A percentile compares a stretch with the other conserved stretches of the same genome.
Conservation (phyloP, 345 rosid species). For the Citrus cavaleriei region DNA sequence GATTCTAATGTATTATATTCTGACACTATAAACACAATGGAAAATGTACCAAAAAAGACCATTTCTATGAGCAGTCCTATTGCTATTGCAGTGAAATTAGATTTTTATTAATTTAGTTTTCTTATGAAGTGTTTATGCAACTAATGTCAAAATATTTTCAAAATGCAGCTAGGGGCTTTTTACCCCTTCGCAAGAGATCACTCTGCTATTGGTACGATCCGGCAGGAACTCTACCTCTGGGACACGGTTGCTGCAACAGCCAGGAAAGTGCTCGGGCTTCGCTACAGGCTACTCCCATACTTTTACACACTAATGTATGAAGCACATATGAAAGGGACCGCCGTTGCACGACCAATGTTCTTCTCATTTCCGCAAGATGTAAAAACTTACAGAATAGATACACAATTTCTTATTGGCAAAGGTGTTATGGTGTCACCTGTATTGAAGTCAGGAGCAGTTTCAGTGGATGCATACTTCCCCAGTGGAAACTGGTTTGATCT, state of each 20-base stretch:
- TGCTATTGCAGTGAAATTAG: neutral
- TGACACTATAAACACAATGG: neutral
- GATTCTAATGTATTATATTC: too few relatives aligned
- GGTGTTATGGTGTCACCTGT: neutral
- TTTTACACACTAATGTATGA: conserved; percentile 27
- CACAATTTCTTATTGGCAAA: neutral
- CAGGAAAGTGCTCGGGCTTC: neutral
- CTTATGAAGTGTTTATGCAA: neutral
- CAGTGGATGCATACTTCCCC: neutral
- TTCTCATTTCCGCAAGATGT: neutral
- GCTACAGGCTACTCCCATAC: neutral
- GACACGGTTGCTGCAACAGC: neutral
- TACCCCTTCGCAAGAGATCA: conserved; percentile 4
- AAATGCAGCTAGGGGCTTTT: neutral
- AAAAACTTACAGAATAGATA: neutral
- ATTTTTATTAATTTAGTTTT: neutral
- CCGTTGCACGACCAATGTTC: neutral
- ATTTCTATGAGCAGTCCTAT: neutral
- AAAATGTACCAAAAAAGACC: neutral
- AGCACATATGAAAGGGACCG: conserved; percentile 18
- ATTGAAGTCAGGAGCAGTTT: neutral
- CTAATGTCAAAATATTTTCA: neutral
- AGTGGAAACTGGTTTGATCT: conserved; percentile 7
- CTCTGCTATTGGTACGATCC: neutral
- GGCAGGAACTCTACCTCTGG: neutral